Percentiles rank a stretch among this genome's conserved stretches.
These are phyloP conservation scores for Coniochaeta ligniaria DNA, from an alignment of 2,329 filamentous ascomycete genomes.

Conservation along the genomic window DNA sequence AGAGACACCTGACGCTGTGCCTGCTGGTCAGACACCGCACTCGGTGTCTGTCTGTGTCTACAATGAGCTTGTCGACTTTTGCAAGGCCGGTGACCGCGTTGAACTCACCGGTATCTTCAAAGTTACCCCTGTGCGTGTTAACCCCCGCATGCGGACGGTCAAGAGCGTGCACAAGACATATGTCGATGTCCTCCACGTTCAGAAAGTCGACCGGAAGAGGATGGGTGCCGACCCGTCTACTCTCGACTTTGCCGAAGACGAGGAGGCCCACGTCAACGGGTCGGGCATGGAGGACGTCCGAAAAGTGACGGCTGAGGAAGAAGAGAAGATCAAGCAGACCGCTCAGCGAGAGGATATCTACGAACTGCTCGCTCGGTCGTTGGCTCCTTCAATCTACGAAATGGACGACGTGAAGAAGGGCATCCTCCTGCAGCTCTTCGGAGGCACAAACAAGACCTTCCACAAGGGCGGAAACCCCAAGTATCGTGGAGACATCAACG, in stretches of 20 bases:
- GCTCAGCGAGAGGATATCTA: conserved; percentile 82
- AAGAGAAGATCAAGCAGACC: conserved; percentile 78
- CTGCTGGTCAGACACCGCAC: conserved; percentile 93
- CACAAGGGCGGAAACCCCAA: conserved; percentile 92
- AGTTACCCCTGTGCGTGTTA: conserved; percentile 86
- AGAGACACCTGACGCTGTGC: conserved; percentile 91
- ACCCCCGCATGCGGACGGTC: conserved; percentile 83
- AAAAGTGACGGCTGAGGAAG: conserved; percentile 78
- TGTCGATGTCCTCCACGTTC: conserved; percentile 88
- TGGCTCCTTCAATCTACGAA: conserved; percentile 94
- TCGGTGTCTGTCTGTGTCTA: conserved; percentile 95
- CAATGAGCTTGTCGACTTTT: conserved; percentile 93
- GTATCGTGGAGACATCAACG: conserved; percentile 96
- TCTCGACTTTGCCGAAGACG: conserved; percentile 73
- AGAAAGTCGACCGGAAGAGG: conserved; percentile 93
- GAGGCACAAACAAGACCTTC: conserved; percentile 96
- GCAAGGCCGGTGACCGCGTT: conserved; percentile 94
- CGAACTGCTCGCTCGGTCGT: conserved; percentile 79
- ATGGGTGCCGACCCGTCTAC: conserved; percentile 89
- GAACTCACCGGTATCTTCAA: conserved; percentile 97
- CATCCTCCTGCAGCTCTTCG: conserved; percentile 91
- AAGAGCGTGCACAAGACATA: conserved; percentile 98
- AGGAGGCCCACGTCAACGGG: conserved; percentile 57
- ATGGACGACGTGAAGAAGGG: conserved; percentile 99
- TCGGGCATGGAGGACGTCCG: conserved; percentile 76